Conservation (phyloP, 2,329 filamentous ascomycete genomes). For the Exserohilum turcica region DNA sequence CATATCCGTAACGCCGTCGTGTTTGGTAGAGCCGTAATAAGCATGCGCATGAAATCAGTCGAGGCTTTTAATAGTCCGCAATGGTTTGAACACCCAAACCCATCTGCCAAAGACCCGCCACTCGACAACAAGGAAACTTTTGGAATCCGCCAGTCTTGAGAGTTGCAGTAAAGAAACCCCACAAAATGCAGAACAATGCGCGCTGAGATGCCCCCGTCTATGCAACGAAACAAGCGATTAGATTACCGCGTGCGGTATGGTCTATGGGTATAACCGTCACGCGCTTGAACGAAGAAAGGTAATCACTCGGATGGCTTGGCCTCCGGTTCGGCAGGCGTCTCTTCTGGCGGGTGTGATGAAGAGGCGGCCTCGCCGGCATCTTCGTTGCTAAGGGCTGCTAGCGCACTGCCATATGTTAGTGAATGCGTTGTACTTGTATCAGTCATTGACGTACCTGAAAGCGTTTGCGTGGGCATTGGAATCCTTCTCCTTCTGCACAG, state of each 20-base stretch:
- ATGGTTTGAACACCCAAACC: constrained; percentile 22
- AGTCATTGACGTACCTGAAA: constrained; percentile 75
- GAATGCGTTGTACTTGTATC: not conserved
- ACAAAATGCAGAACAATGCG: constrained; percentile 48
- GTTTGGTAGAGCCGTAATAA: constrained; percentile 17
- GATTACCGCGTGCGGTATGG: constrained; percentile 44
- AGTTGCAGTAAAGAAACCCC: constrained; percentile 24
- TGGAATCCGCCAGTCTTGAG: constrained; percentile 31
- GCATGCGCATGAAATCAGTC: constrained; percentile 21
- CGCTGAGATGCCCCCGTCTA: constrained; percentile 48
- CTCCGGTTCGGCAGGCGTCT: constrained; percentile 28
- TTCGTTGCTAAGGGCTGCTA: constrained; percentile 61
- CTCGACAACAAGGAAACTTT: constrained; percentile 36
- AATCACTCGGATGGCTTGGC: constrained; percentile 47
- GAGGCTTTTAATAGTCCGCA: constrained; percentile 11
- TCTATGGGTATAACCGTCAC: constrained; percentile 46
- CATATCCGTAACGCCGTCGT: constrained; percentile 38
- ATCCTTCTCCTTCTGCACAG: constrained; percentile 67
- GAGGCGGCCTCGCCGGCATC: constrained; percentile 64
- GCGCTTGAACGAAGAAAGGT: constrained; percentile 42
- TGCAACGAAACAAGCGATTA: constrained; percentile 50
- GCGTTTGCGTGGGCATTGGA: constrained; percentile 77
- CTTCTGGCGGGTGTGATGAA: constrained; percentile 66
- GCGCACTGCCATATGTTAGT: constrained; percentile 52
- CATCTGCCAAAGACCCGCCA: constrained; percentile 17